Base-by-base conservation (phyloP, 257 asterid species). In the Catharanthus roseus region DNA sequence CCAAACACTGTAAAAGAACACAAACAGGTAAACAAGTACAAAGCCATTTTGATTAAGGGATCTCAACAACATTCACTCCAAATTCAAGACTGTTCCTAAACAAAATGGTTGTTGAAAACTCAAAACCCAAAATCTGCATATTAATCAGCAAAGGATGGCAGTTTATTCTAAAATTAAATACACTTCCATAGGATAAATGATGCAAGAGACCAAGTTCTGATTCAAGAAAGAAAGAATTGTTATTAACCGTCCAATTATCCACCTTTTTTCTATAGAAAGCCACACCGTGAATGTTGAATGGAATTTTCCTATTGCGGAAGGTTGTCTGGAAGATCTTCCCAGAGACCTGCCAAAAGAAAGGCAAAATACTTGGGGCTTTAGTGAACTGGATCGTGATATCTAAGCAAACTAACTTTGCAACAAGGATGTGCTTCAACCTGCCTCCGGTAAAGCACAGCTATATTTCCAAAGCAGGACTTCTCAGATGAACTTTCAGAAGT, bases 251-350 rank as follows among this genome's bases (percentile, higher is more conserved):
- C 24, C 18, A 61, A 61, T 33, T 61, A 51, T 54, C 74, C 72
- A 91, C 99, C 97, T 93, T 90, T 89, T 93, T 93, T 77, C 96
- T 87, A 70, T 93, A 93, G 92, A 93, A 89, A 79, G 99, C 99
- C 82, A 93, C 99, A 23, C 99, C 99, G 72, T 93, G 99, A 65
- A 80, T 65, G 78, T 93, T 93, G 74, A 93, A 93, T 65, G 97
- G 97, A 76, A 93, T 88, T 82, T 89, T 91, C 78, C 99, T 87
- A 72, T 77, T 79, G 44, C 97, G 93, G 77, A 93, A 93, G 72
- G 89, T 95, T 61, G 85, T 77, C 85, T 93, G 99, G 82, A 93
- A 91, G 76, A 88, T 74, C 84, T 88, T 93, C 75, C 99, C 97
- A 0, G 97, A 83, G 71, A 89, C 96, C 99, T 93, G 81, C 77